Conservation (phyloP, 192 early-diverging fungal genomes). For the Polychytrium aggregatum region DNA sequence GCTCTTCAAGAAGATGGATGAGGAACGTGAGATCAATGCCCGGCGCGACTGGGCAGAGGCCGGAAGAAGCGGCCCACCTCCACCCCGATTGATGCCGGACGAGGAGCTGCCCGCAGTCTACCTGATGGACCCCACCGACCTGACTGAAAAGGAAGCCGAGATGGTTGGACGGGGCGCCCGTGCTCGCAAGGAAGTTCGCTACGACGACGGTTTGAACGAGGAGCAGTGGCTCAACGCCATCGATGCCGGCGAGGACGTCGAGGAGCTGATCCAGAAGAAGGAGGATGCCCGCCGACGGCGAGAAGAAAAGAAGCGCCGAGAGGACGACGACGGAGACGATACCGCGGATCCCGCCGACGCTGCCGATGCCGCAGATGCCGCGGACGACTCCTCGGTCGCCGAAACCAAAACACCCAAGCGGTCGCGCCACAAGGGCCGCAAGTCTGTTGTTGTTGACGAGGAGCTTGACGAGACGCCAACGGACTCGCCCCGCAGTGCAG, state of each 20-base stretch:
- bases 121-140: slow-evolving; percentile 33
- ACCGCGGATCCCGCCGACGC: slow-evolving; percentile 45
- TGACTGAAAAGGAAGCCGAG: slow-evolving; percentile 30
- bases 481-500: too few species aligned
- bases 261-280: slow-evolving; percentile 23
- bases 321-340: slow-evolving; percentile 16
- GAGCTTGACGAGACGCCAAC: slow-evolving; percentile 19
- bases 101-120: slow-evolving; percentile 78
- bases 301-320: slow-evolving; percentile 52
- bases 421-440: too few species aligned
- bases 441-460: slow-evolving; percentile 15
- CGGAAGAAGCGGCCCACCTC: too few species aligned
- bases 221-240: slow-evolving; percentile 78
- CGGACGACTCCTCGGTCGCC: too few species aligned
- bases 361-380: slow-evolving; percentile 49
- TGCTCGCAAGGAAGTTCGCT: slow-evolving; percentile 59
- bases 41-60: too few species aligned
- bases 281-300: slow-evolving; percentile 24
- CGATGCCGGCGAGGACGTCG: slow-evolving; percentile 29
- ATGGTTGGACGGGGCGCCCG: slow-evolving; percentile 66
- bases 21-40: slow-evolving; percentile 48
- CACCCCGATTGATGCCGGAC: slow-evolving; percentile 75
- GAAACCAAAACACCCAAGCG: too few species aligned
- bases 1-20: slow-evolving; percentile 67
- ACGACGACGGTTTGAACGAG: slow-evolving; percentile 89